Evolutionary conservation across 2,329 filamentous ascomycete genomes (phyloP), one percentile per base, ranked within the genome.

Genomic region (Pyrenophora teres): DNA sequence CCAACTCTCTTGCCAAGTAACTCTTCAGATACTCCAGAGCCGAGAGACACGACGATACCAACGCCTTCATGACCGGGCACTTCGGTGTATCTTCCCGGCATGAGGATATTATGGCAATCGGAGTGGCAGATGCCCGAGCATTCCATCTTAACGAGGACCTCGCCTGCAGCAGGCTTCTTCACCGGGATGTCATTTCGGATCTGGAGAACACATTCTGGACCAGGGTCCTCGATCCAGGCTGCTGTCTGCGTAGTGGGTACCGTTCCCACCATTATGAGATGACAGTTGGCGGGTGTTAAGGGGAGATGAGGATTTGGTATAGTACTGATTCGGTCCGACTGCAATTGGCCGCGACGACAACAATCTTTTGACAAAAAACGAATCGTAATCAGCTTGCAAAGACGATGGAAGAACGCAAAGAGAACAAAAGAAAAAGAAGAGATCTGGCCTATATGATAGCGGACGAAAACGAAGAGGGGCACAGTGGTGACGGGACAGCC

Each of bases 21-120:
- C 0, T 50, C 54, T 0, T 54, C 6, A 0, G 66, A 49, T 0
- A 70, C 76, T 0, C 50, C 48, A 0, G 65, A 27, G 0, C 77
- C 77, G 0, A 73, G 57, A 35, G 64, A 60, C 6, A 79, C 73
- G 6, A 80, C 75, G 8, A 57, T 69, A 4, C 77, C 77, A 16
- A 80, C 70, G 15, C 77, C 78, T 50, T 80, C 78, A 56, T 80
- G 77, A 2, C 78, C 77, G 3, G 77, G 77, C 3, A 79, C 74
- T 50, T 78, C 69, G 6, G 76, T 79, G 62, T 77, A 79, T 66
- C 40, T 72, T 60, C 54, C 76, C 68, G 59, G 76, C 6, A 74
- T 74, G 9, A 71, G 70, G 5, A 79, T 73, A 52, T 77, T 78
- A 51, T 75, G 74, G 48, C 78, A 74, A 62, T 80, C 78, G 1